Percentiles rank a stretch among this genome's conserved stretches.
phyloP scores from a whole-genome alignment of 108 stramenopile species.

The Phaeodactylum tricornutum region DNA sequence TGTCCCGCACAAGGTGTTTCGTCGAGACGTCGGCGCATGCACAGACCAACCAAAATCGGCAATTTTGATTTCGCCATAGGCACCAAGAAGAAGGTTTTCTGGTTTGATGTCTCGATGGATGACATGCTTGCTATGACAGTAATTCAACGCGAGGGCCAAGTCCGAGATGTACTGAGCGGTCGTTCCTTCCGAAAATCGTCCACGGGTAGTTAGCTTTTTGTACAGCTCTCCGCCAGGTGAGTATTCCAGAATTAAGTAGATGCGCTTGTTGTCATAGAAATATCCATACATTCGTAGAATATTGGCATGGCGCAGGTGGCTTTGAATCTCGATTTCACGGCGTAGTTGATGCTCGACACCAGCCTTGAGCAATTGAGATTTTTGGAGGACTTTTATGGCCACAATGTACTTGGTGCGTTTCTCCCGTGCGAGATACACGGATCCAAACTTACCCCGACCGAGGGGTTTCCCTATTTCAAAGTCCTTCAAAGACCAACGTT shows the following conservation, averaged over 20 bases:
- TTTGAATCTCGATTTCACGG: slow-evolving; percentile 98
- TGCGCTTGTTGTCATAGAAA: slow-evolving; percentile 94
- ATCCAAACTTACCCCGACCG: slow-evolving; percentile 94
- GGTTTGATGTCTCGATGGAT: slow-evolving; percentile 99
- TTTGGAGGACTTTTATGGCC: slow-evolving; percentile 96
- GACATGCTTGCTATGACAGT: slow-evolving; percentile 95
- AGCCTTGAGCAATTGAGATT: slow-evolving; percentile 91
- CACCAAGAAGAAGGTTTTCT: slow-evolving; percentile 92
- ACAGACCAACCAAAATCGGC: slow-evolving; percentile 99
- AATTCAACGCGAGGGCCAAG: slow-evolving; percentile 78
- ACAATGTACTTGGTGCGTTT: slow-evolving; percentile 91
- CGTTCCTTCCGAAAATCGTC: slow-evolving; percentile 74
- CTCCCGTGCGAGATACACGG: slow-evolving; percentile 96
- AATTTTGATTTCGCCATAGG: slow-evolving; percentile 93
- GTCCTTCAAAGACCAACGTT: slow-evolving; percentile 84
- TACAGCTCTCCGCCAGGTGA: slow-evolving; percentile 95
- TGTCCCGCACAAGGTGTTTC: slow-evolving; percentile 97
- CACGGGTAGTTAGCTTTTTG: slow-evolving; percentile 75
- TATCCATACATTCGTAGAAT: slow-evolving; percentile 98
- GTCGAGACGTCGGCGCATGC: slow-evolving; percentile 87
- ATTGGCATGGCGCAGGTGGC: slow-evolving; percentile 89
- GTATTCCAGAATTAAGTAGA: slow-evolving; percentile 97
- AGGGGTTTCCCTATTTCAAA: slow-evolving; percentile 99
- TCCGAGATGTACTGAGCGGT: slow-evolving; percentile 86
- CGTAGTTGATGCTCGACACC: slow-evolving; percentile 97